A percentile compares a stretch with the other conserved stretches of the same genome.
Conservation (phyloP, 176 grass and related monocot species). For the Oryza meridionalis region DNA sequence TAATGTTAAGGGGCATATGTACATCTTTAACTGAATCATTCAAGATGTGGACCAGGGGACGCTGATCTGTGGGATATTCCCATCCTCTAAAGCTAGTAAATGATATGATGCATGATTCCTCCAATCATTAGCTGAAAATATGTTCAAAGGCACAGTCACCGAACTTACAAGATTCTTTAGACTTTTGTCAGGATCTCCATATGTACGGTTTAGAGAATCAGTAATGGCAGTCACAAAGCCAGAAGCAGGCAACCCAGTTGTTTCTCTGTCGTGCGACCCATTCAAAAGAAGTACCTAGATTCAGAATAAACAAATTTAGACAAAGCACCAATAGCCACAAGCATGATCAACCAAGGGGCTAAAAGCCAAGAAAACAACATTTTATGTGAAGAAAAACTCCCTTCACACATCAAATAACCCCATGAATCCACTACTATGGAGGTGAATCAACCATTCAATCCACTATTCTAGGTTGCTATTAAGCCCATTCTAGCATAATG, state of each 20-base stretch:
- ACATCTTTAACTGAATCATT: not conserved
- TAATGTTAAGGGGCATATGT: not conserved
- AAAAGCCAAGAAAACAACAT: not conserved
- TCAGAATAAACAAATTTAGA: conserved; percentile 28
- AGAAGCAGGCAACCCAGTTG: conserved; percentile 70
- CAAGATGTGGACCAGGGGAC: not conserved
- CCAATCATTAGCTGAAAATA: not conserved
- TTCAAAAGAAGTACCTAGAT: conserved; percentile 89
- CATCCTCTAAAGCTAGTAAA: not conserved
- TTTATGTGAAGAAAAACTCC: not conserved
- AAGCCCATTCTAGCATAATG: not conserved
- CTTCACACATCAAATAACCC: conserved; percentile 18
- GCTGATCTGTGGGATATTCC: not conserved
- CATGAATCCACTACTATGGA: not conserved
- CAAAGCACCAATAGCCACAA: conserved; percentile 1
- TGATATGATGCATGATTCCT: conserved; percentile 2
- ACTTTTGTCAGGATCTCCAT: conserved; percentile 75
- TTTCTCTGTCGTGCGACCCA: conserved; percentile 96
- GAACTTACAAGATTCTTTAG: conserved; percentile 82
- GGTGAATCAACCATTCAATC: conserved; percentile 1
- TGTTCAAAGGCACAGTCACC: conserved; percentile 10
- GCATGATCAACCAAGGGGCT: not conserved
- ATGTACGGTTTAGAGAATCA: conserved; percentile 86
- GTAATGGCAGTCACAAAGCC: conserved; percentile 92
- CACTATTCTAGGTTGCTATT: not conserved